Evolutionary conservation across 257 asterid species (phyloP), one percentile per base, ranked within the genome.

Genomic region (Fraxinus pennsylvanica): DNA sequence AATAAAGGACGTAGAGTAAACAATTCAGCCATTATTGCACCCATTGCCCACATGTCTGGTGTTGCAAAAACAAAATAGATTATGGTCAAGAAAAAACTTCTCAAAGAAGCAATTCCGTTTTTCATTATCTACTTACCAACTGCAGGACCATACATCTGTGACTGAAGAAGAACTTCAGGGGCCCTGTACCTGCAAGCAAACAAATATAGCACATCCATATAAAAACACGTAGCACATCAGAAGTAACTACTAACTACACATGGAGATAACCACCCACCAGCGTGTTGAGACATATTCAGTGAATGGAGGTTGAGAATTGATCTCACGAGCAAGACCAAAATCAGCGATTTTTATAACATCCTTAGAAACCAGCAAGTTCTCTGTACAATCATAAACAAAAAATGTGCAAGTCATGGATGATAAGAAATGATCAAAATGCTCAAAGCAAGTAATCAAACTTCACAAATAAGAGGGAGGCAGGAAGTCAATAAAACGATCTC

Each of bases 31-130:
- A 95, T 95, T 77, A 95, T 93, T 50, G 99, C 97, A 68, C 98
- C 99, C 99, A 95, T 95, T 59, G 99, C 99, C 98, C 98, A 95
- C 96, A 95, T 93, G 82, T 95, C 99, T 95, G 91, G 38, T 3
- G 15, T 63, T 14, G 17, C 19, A 73, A 71, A 45, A 70, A 12
- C 67, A 52, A 47, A 47, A 73, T 22, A 29, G 63, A 61, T 66
- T 66, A 14, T 22, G 21, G 9, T 35, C 30, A 66, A 38, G 68
- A 14, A 39, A 30, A 9, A 59, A 80, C 22, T 50, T 82, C 22
- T 13, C 63, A 32, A 36, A 43, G 13, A 74, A 54, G 39, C 32
- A 39, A 39, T 12, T 54, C 13, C 27, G 29, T 30, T 30, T 30
- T 75, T 47, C 12, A 68, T 47, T 50, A 75, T 22, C 71, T 73